Base-by-base conservation (phyloP, 2,329 filamentous ascomycete genomes). In the Trichoderma citrinoviride region DNA sequence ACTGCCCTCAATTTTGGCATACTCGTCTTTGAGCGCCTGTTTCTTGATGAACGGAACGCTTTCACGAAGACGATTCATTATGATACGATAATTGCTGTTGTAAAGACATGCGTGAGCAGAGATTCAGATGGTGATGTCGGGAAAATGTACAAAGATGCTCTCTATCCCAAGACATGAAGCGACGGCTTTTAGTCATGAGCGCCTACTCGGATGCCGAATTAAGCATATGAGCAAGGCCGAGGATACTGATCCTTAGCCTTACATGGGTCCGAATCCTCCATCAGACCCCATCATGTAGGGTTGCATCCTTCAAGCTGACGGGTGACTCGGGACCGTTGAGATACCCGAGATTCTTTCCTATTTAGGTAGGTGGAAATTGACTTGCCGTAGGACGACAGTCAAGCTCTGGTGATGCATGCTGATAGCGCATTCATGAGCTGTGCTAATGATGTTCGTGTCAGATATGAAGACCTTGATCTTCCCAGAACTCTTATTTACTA, bases 1-100 rank as follows among this genome's bases (percentile, higher is more conserved):
- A 52, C 33, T 58, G 14, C 49, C 53, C 2, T 53, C 40, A 21
- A 64, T 29, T 19, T 53, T 46, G n/a, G 65, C 54, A 44, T 66
- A 66, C 5, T 64, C 54, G 17, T n/a, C 54, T 12, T 41, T 37
- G 7, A 14, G 40, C 37, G 41, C 23, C 49, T 23, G 27, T 41
- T 15, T 12, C 19, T 64, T 50, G 40, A 56, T 58, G 41, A 64
- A 64, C 1, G 40, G 44, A 29, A 47, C 33, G 14, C 14, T 46
- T 25, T 60, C 54, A 21, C 56, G 29, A 33, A 65, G 41, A n/a
- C n/a, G 50, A 50, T 57, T 43, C 37, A 63, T 55, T 33, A 33
- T 62, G 58, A 29, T 37, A 5, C 19, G 50, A 19, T 23, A 17
- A 14, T 37, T 60, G 27, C 12, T 17, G 3, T 15, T 25, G 7